A percentile compares a stretch with the other conserved stretches of the same genome.
Evolutionary conservation across 805 yeast species (phyloP).

Genomic region (Saccharomycopsis schoenii): DNA sequence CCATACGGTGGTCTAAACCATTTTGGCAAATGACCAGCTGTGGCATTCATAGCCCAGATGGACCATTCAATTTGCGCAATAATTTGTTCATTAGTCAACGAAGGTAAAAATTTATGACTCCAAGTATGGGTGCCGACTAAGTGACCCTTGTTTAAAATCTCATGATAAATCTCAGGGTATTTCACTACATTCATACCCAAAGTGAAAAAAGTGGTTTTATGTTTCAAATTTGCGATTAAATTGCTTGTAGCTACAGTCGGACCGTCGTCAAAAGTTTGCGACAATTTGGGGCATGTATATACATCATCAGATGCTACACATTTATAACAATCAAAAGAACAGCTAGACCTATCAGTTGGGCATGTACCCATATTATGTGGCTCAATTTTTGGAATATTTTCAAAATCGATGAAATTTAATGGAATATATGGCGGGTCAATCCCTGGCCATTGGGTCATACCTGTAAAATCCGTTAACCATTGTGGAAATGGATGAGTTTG

Average conservation of each 20-base stretch:
- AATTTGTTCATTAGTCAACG: constrained; percentile 66
- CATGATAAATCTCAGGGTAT: constrained; percentile 61
- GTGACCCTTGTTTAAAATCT: constrained; percentile 55
- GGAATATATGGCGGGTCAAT: constrained; percentile 83
- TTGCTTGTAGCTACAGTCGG: constrained; percentile 66
- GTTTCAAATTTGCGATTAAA: constrained; percentile 43
- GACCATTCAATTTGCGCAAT: constrained; percentile 92
- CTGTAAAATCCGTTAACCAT: constrained; percentile 74
- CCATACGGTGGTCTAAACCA: constrained; percentile 98
- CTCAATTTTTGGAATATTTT: constrained; percentile 30
- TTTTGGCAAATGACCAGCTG: constrained; percentile 75
- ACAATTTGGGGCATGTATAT: constrained; percentile 57
- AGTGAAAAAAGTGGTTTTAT: constrained; percentile 71
- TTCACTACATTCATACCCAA: constrained; percentile 73
- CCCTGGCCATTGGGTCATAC: constrained; percentile 75
- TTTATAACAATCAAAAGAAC: constrained; percentile 80
- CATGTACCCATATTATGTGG: constrained; percentile 53
- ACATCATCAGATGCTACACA: constrained; percentile 74
- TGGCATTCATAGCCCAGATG: constrained; percentile 96
- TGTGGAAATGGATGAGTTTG: constrained; percentile 51
- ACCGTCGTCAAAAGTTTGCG: constrained; percentile 94
- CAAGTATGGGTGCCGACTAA: constrained; percentile 84
- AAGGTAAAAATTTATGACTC: constrained; percentile 81
- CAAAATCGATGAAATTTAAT: constrained; percentile 55
- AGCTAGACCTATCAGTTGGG: constrained; percentile 38